A percentile compares a stretch with the other conserved stretches of the same genome.
These are phyloP conservation scores for Termitomyces sp. DNA, from an alignment of 768 basidiomycete genomes.

Conservation along the genomic window DNA sequence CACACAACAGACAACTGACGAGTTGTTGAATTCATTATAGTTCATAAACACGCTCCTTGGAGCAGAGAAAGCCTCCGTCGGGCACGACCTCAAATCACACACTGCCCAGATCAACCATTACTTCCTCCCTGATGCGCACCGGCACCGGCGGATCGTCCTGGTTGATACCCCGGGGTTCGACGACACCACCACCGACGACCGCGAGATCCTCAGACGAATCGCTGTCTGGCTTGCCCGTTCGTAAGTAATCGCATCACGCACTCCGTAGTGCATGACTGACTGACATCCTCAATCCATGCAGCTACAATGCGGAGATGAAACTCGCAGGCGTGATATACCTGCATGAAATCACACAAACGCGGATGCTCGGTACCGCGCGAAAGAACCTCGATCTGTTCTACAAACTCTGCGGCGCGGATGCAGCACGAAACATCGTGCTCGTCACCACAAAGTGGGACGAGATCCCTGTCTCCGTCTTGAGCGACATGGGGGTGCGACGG, in stretches of 20 bases:
- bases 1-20: neutral
- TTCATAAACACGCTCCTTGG: constrained; percentile 5
- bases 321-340: constrained; percentile 26
- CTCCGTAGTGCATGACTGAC: too few relatives aligned
- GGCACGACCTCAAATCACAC: constrained; percentile 7
- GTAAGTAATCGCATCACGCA: constrained; percentile 3
- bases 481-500: constrained; percentile 3
- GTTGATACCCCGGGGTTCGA: constrained; percentile 21
- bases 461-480: too few relatives aligned
- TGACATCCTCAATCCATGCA: constrained; percentile 5
- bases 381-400: constrained; percentile 45
- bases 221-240: constrained; percentile 13
- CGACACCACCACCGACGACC: constrained; percentile 10
- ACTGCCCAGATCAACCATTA: constrained; percentile 8
- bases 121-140: constrained; percentile 3
- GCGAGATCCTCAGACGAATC: constrained; percentile 14
- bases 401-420: constrained; percentile 39
- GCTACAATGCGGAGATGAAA: constrained; percentile 19
- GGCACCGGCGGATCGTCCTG: constrained; percentile 10
- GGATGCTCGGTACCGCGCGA: constrained; percentile 34
- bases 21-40: neutral
- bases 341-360: constrained; percentile 27
- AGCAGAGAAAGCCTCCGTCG: constrained; percentile 1
- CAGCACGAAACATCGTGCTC: constrained; percentile 41
- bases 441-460: constrained; percentile 45